These are phyloP conservation scores for Flammula alnicola DNA, from an alignment of 1,284 basidiomycete species.

Conservation along the genomic window DNA sequence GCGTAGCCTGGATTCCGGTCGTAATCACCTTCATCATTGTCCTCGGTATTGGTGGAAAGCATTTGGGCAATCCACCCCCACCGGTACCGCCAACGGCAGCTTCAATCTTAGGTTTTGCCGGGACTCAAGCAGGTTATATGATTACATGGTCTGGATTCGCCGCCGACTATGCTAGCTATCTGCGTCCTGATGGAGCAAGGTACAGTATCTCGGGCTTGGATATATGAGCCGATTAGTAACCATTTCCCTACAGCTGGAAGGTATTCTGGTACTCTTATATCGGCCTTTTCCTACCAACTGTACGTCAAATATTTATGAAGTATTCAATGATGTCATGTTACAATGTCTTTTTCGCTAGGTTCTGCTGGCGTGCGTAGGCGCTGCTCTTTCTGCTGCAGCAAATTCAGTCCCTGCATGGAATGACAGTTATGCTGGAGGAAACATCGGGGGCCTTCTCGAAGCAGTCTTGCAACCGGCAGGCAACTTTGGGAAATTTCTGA, in stretches of 20 bases:
- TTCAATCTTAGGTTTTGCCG: conserved; percentile 63
- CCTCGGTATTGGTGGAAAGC: conserved; percentile 71
- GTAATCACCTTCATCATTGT: conserved; percentile 77
- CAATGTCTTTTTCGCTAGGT: conserved; percentile 40
- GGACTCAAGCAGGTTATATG: conserved; percentile 73
- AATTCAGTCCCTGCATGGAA: conserved; percentile 69
- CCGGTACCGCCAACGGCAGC: conserved; percentile 54
- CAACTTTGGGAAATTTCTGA: conserved; percentile 85
- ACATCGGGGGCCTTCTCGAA: conserved; percentile 75
- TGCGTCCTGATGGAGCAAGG: conserved; percentile 29
- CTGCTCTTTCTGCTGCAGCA: conserved; percentile 62
- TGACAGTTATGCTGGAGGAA: conserved; percentile 57
- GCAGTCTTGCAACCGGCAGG: conserved; percentile 72
- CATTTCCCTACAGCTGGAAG: conserved; percentile 48
- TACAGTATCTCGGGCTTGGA: background rate
- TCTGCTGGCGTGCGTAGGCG: conserved; percentile 74
- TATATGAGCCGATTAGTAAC: background rate
- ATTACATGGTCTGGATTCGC: conserved; percentile 68
- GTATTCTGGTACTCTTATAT: conserved; percentile 78
- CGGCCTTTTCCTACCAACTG: conserved; percentile 72
- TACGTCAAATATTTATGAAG: conserved; percentile 19
- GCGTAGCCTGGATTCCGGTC: conserved; percentile 78
- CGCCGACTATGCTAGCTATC: conserved; percentile 77
- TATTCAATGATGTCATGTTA: background rate
- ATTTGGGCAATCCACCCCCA: conserved; percentile 44